phyloP scores from a whole-genome alignment of 164 flowering plant genomes.

The Annona cherimola region DNA sequence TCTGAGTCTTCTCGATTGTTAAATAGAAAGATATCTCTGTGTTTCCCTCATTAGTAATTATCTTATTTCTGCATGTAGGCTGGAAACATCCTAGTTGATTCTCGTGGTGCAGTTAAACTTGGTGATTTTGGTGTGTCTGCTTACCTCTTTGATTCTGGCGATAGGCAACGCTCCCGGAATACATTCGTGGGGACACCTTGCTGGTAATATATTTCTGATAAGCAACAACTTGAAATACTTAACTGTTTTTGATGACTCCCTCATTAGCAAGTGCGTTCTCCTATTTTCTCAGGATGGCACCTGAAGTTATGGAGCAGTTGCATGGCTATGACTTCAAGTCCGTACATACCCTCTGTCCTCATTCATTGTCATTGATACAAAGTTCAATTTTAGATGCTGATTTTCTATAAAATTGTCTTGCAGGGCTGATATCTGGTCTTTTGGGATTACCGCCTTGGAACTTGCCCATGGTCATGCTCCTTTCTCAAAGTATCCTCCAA shows the following conservation, averaged over 20 bases:
- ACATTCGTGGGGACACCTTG: constrained; percentile 99
- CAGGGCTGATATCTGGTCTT: constrained; percentile 99
- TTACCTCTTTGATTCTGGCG: constrained; percentile 89
- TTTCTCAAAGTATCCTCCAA: constrained; percentile 96
- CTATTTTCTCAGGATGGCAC: constrained; percentile 82
- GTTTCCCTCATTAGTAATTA: background rate
- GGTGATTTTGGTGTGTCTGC: constrained; percentile 99
- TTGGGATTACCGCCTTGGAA: constrained; percentile 96
- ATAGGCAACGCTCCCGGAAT: constrained; percentile 79
- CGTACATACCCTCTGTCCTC: constrained; percentile 12
- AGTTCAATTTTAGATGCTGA: constrained; percentile 5
- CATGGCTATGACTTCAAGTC: constrained; percentile 96
- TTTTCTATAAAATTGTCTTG: constrained; percentile 17
- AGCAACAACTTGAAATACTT: constrained; percentile 2
- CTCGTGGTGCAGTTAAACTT: constrained; percentile 64
- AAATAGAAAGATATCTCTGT: no score
- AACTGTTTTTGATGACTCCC: background rate
- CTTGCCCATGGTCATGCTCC: constrained; percentile 99
- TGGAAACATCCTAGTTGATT: constrained; percentile 76
- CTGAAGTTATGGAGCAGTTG: constrained; percentile 95
- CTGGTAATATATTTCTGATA: constrained; percentile 45
- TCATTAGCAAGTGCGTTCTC: background rate
- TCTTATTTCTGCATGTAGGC: constrained; percentile 40
- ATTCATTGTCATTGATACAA: constrained; percentile 3
- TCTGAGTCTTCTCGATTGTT: no score